Base-by-base conservation (phyloP, 78 protist species). In the Mastigamoeba balamuthi region DNA sequence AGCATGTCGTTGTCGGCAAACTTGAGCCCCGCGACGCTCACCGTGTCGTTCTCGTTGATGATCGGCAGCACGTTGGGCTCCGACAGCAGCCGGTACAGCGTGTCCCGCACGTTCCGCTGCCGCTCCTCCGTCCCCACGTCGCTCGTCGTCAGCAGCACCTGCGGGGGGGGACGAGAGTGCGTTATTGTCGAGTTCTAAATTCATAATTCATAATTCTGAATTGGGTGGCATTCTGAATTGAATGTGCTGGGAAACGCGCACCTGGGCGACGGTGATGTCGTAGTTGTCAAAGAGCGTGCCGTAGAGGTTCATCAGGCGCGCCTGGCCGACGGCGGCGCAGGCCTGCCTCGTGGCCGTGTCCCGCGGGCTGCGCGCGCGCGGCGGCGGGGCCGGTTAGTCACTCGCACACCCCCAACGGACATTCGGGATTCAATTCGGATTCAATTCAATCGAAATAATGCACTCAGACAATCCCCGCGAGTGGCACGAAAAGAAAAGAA, bases 11-110 rank as follows among this genome's bases (percentile, higher is more conserved):
- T n/a, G n/a, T n/a, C n/a, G n/a, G n/a, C n/a, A n/a, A n/a, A n/a
- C n/a, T n/a, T n/a, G n/a, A n/a, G n/a, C n/a, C n/a, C n/a, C n/a
- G n/a, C n/a, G n/a, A n/a, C n/a, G n/a, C n/a, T n/a, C 40, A 75
- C 25, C 9, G 40, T 82, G 40, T 81, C 86, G 63, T 81, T 81
- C 78, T 81, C 86, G 71, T 81, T 81, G 76, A 81, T 9, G 52
- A 81, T 38, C 27, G 86, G 86, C 6, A 81, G 8, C 29, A 64
- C n/a, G 52, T n/a, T 4, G 37, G 0, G 0, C n/a, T n/a, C n/a
- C n/a, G 1, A 2, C 25, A 81, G 63, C 9, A 78, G 9, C 52
- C 1, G 3, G 17, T 25, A 7, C 4, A 81, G 29, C 36, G 86
- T 28, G 1, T 9, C 0, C n/a, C 2, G 0, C 10, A 81, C 2